phyloP scores from a whole-genome alignment of 2,329 filamentous ascomycete genomes.

The Ceratocystis colombiana region DNA sequence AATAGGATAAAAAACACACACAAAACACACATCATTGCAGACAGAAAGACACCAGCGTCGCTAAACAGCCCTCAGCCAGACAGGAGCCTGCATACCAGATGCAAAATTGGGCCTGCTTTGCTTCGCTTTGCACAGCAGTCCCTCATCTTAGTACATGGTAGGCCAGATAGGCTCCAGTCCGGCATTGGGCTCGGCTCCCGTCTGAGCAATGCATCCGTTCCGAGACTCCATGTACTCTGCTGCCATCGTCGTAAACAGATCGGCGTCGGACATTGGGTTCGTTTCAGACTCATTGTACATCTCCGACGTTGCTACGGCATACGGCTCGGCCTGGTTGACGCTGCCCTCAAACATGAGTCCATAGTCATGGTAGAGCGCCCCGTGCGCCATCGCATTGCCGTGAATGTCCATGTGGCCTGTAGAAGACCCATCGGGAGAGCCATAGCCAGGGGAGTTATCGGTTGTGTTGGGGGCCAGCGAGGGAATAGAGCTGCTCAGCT shows the following conservation, averaged over 20 bases:
- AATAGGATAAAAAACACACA: too few relatives aligned
- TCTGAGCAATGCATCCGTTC: conserved; percentile 15
- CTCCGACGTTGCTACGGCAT: conserved; percentile 8
- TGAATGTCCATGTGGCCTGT: neutral
- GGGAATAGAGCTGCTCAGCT: conserved; percentile 22
- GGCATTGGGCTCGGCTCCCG: conserved; percentile 27
- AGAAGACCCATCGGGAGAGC: conserved; percentile 17
- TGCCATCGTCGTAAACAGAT: conserved; percentile 15
- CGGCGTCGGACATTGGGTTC: conserved; percentile 13
- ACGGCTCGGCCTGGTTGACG: conserved; percentile 15
- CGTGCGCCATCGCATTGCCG: conserved; percentile 13
- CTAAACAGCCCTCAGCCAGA: conserved; percentile 1
- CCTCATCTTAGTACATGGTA: neutral
- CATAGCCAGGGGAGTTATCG: conserved; percentile 21
- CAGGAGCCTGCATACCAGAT: conserved; percentile 7
- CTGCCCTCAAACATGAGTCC: conserved; percentile 20
- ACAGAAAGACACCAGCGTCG: conserved; percentile 11
- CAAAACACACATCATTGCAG: too few relatives aligned
- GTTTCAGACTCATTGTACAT: conserved; percentile 13
- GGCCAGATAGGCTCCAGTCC: conserved; percentile 12
- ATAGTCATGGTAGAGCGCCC: conserved; percentile 14
- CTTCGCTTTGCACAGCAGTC: neutral
- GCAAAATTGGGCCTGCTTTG: neutral
- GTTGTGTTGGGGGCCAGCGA: conserved; percentile 20
- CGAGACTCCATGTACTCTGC: conserved; percentile 15